Evolutionary conservation across 805 yeast genomes (phyloP), one percentile per base, ranked within the genome.

Genomic region (Kazachstania bromeliacearum): DNA sequence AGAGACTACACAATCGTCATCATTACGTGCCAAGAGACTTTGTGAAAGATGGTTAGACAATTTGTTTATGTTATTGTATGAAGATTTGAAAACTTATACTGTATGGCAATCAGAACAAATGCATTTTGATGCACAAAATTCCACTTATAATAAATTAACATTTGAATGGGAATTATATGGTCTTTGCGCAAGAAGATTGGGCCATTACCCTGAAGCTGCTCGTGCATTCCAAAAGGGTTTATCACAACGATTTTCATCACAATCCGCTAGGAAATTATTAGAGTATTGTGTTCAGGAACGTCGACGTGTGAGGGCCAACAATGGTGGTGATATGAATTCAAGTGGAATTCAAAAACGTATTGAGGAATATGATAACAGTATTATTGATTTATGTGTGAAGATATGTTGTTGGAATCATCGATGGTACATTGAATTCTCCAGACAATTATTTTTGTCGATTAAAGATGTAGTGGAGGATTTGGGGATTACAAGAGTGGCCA

Each of bases 361-460:
- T 8, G 46, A 49, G 24, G 58, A 49, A 16, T 37, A 57, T n/a
- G 75, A 77, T 50, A 71, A 68, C 34, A 66, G 69, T 43, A 74
- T 85, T 9, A 65, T 88, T 40, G 85, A 80, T 39, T 63, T 79
- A 16, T 61, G 77, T 38, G 84, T 88, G 24, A 82, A 81, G 50
- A 64, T 92, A 36, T 64, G 80, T n/a, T 94, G 92, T n/a, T 94
- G 97, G 96, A 82, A 85, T 54, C 96, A 88, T 59, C 75, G 98
- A 53, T 92, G 98, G 98, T 94, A 89, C 62, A 73, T 79, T 44
- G 96, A 89, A 46, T 89, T 87, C 53, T 78, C 94, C 7, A 83
- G 94, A 15, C 65, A 66, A 33, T 64, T 85, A 33, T 53, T 77
- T n/a, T 55, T 62, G n/a, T 63, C 76, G 0, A 60, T 87, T 40